These are phyloP conservation scores for Cyberlindnera amylophila DNA, from an alignment of 805 yeast species.

Conservation along the genomic window DNA sequence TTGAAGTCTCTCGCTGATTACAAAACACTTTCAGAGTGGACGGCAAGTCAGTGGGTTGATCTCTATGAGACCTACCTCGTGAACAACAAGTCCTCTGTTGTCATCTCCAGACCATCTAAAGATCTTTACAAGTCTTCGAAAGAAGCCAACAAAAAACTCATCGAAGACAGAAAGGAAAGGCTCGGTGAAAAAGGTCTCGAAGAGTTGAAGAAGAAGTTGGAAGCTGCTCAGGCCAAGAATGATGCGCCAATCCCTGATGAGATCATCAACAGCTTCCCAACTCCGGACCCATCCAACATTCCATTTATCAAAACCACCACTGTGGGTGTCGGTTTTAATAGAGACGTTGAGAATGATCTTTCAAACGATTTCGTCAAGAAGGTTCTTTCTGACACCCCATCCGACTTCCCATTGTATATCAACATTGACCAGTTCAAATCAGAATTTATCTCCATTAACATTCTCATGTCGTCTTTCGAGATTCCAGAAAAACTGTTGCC, in stretches of 20 bases:
- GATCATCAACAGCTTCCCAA: constrained; percentile 55
- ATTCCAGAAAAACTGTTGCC: constrained; percentile 54
- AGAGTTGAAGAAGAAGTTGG: constrained; percentile 46
- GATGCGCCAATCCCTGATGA: constrained; percentile 74
- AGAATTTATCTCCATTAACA: constrained; percentile 67
- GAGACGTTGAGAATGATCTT: constrained; percentile 31
- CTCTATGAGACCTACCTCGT: constrained; percentile 52
- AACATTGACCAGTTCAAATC: constrained; percentile 80
- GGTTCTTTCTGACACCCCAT: constrained; percentile 34
- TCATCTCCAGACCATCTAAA: constrained; percentile 71
- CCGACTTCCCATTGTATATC: constrained; percentile 58
- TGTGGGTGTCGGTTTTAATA: constrained; percentile 53
- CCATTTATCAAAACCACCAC: constrained; percentile 66
- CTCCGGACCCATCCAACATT: constrained; percentile 74
- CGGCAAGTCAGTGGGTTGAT: constrained; percentile 60
- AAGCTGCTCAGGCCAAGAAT: constrained; percentile 62
- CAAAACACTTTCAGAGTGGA: constrained; percentile 52
- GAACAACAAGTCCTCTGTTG: constrained; percentile 57
- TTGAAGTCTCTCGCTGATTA: constrained; percentile 55
- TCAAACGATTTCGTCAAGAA: constrained; percentile 26
- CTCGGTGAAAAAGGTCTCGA: constrained; percentile 61
- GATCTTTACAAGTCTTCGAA: constrained; percentile 51
- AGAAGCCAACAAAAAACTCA: constrained; percentile 43
- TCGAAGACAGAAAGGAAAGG: constrained; percentile 44
- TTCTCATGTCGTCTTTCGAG: constrained; percentile 53